Base-by-base conservation (phyloP, 768 basidiomycete genomes). In the Favolaschia claudopus region DNA sequence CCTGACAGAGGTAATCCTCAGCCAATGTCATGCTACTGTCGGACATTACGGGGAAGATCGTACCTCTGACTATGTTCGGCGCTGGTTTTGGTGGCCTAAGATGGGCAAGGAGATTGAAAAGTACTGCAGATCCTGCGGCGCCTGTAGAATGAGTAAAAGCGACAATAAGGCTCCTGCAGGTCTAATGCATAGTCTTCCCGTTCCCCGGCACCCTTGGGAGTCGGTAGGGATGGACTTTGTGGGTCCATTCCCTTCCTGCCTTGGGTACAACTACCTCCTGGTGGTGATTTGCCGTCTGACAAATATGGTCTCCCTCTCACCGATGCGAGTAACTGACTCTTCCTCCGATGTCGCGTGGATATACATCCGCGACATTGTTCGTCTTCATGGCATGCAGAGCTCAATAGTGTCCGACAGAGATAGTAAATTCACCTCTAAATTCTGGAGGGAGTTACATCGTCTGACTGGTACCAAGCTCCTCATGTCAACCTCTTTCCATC, bases 71-170 rank as follows among this genome's bases (percentile, higher is more conserved):
- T 60, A 60, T 20, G 13, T 55, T 0, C 12, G 53, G 0, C 24
- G 53, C 0, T 59, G 24, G 37, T 63, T 52, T 19, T 60, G 53
- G 59, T 63, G 61, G 61, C 43, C 61, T 0, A 19, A 24, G 19
- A 43, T 63, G 15, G 15, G 3, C 4, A 22, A 27, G 25, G 40
- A 52, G 5, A 29, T 29, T 10, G 13, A 25, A 14, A 27, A 34
- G n/a, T 63, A 43, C 45, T 56, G 40, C 25, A 19, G 28, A 3
- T 40, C 32, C 10, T 63, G 61, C 27, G 39, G 42, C 19, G 6
- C 7, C 0, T 62, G 61, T n/a, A n/a, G n/a, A n/a, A n/a, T n/a
- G n/a, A n/a, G n/a, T n/a, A n/a, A n/a, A n/a, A n/a, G n/a, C n/a
- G n/a, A n/a, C n/a, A n/a, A n/a, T n/a, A n/a, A n/a, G n/a, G n/a